Percentiles rank a stretch among this genome's conserved stretches.
These are phyloP conservation scores for Claviceps quebecensis DNA, from an alignment of 2,329 filamentous ascomycete genomes.

Conservation along the genomic window DNA sequence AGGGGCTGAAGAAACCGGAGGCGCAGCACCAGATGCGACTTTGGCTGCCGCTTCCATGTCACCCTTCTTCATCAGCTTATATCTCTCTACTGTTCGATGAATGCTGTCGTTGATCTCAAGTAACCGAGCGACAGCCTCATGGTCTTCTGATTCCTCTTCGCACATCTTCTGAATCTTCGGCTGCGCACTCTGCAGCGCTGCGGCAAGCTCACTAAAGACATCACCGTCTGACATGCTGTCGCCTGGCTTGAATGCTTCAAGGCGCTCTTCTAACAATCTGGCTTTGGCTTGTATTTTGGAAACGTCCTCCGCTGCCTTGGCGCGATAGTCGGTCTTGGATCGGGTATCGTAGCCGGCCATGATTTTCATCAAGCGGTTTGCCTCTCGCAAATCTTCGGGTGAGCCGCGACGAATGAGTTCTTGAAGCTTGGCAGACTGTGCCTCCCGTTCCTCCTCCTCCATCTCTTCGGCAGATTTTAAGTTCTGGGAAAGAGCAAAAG, in stretches of 20 bases:
- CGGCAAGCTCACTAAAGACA: conserved; percentile 71
- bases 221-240: conserved; percentile 60
- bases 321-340: conserved; percentile 92
- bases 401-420: conserved; percentile 87
- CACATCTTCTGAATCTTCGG: conserved; percentile 99
- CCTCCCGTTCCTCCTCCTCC: conserved; percentile 90
- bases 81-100: conserved; percentile 87
- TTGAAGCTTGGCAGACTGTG: conserved; percentile 95
- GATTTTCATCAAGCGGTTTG: conserved; percentile 95
- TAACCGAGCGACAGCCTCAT: conserved; percentile 87
- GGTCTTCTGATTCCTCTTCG: conserved; percentile 93
- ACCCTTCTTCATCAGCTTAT: conserved; percentile 91
- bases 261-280: conserved; percentile 76
- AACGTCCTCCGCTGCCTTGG: conserved; percentile 93
- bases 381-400: conserved; percentile 88
- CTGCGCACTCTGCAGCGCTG: conserved; percentile 80
- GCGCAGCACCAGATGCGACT: conserved; percentile 71
- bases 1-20: conserved; percentile 15
- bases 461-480: conserved; percentile 95
- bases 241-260: conserved; percentile 69
- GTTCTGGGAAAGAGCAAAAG: conserved; percentile 41
- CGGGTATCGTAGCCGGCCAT: conserved; percentile 97
- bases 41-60: conserved; percentile 72
- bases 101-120: conserved; percentile 98
- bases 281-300: conserved; percentile 93